phyloP scores from a whole-genome alignment of 257 asterid genomes.

The Scutellaria baicalensis region DNA sequence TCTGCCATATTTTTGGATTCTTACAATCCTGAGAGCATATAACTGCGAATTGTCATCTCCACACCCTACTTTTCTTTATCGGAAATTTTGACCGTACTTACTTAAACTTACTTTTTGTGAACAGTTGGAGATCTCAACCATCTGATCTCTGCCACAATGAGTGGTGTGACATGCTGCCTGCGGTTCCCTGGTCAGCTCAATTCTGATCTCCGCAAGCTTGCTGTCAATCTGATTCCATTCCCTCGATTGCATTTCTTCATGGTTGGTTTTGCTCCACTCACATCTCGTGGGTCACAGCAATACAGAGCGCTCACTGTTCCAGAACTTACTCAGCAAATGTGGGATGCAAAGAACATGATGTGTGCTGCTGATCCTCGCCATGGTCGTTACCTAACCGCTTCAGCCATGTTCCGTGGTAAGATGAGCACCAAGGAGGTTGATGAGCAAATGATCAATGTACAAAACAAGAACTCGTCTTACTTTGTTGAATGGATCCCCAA shows the following conservation, averaged over 20 bases:
- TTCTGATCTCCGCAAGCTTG: slow-evolving; percentile 73
- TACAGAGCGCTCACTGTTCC: slow-evolving; percentile 77
- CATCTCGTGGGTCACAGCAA: slow-evolving; percentile 84
- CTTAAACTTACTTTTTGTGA: neutral
- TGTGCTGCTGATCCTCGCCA: slow-evolving; percentile 18
- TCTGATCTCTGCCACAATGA: slow-evolving; percentile 76
- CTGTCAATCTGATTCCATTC: slow-evolving; percentile 76
- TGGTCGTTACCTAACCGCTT: slow-evolving; percentile 12
- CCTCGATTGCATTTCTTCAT: slow-evolving; percentile 75
- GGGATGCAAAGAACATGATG: slow-evolving; percentile 80
- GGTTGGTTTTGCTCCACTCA: slow-evolving; percentile 86
- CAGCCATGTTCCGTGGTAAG: slow-evolving; percentile 18
- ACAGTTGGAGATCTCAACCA: slow-evolving; percentile 77
- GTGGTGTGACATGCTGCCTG: slow-evolving; percentile 82
- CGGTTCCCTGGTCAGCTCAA: slow-evolving; percentile 86
- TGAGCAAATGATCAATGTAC: slow-evolving; percentile 16
- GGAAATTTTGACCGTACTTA: neutral
- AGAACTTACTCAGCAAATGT: slow-evolving; percentile 76
- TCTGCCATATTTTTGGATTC: too few species aligned
- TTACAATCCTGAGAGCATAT: too few species aligned
- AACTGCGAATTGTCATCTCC: too few species aligned
- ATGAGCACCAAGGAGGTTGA: slow-evolving; percentile 16
- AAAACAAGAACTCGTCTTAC: slow-evolving; percentile 14
- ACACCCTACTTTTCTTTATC: neutral
- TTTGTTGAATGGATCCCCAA: slow-evolving; percentile 15